Evolutionary conservation across 2,329 filamentous ascomycete species (phyloP).

Genomic region (Cytospora piceae): DNA sequence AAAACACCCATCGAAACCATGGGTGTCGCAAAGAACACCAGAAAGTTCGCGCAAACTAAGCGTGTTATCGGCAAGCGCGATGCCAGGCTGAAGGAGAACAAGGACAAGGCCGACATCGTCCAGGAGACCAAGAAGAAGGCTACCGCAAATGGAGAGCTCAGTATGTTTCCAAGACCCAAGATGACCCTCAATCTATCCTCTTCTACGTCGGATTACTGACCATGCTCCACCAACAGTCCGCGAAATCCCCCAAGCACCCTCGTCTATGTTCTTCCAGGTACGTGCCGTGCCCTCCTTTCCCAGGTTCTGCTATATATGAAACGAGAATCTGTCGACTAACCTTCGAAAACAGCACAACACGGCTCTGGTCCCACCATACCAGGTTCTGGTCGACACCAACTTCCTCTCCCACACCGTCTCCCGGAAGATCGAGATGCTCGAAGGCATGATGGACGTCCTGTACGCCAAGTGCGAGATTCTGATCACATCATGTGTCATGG

Average conservation of each 20-base stretch:
- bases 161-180: constrained; percentile 42
- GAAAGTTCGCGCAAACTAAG: constrained; percentile 89
- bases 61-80: constrained; percentile 82
- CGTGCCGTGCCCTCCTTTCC: background rate
- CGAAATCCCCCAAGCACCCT: constrained; percentile 70
- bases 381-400: constrained; percentile 82
- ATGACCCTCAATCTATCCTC: background rate
- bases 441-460: constrained; percentile 83
- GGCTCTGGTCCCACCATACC: constrained; percentile 81
- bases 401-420: constrained; percentile 91
- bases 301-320: background rate
- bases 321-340: background rate
- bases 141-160: constrained; percentile 59
- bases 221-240: constrained; percentile 19
- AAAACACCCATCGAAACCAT: constrained; percentile 51
- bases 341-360: constrained; percentile 66
- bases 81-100: constrained; percentile 80
- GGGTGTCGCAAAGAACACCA: constrained; percentile 87
- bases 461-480: constrained; percentile 90
- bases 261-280: constrained; percentile 77
- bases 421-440: constrained; percentile 67
- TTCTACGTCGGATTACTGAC: constrained; percentile 12
- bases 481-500: constrained; percentile 72
- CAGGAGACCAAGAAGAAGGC: constrained; percentile 64
- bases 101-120: constrained; percentile 64